phyloP scores from a whole-genome alignment of 768 basidiomycete species.

The Mycena chlorophos region DNA sequence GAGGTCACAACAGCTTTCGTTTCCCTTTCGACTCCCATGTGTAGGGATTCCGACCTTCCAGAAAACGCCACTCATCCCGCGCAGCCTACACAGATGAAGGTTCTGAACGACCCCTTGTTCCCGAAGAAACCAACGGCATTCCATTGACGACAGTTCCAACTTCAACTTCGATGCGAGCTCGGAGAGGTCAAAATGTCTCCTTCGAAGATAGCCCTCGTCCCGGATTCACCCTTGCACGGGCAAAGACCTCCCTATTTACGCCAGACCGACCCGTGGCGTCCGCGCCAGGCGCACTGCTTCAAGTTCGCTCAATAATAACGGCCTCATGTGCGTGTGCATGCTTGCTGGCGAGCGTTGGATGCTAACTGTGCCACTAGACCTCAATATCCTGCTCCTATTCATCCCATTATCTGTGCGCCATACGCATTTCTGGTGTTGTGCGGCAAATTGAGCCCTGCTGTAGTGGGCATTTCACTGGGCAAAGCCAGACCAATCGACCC shows the following conservation, averaged over 20 bases:
- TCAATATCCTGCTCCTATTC: constrained; percentile 70
- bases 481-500: constrained; percentile 48
- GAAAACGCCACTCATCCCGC: constrained; percentile 1
- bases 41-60: constrained; percentile 11
- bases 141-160: constrained; percentile 3
- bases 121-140: constrained; percentile 9
- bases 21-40: constrained; percentile 9
- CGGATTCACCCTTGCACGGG: constrained; percentile 20
- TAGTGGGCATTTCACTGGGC: constrained; percentile 77
- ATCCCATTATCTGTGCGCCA: constrained; percentile 67
- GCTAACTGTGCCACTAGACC: constrained; percentile 40
- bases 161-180: not conserved
- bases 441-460: constrained; percentile 1
- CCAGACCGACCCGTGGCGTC: constrained; percentile 43
- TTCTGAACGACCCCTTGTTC: constrained; percentile 14
- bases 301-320: constrained; percentile 53
- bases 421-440: not conserved
- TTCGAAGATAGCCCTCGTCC: constrained; percentile 4
- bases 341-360: not conserved
- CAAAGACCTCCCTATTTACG: constrained; percentile 32
- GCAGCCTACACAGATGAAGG: constrained; percentile 5
- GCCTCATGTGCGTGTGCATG: constrained; percentile 54
- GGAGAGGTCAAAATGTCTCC: not conserved
- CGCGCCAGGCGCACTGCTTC: constrained; percentile 45
- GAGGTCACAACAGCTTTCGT: not conserved